Conservation (phyloP, 1,139 yeast genomes). For the Taphrina deformans region DNA sequence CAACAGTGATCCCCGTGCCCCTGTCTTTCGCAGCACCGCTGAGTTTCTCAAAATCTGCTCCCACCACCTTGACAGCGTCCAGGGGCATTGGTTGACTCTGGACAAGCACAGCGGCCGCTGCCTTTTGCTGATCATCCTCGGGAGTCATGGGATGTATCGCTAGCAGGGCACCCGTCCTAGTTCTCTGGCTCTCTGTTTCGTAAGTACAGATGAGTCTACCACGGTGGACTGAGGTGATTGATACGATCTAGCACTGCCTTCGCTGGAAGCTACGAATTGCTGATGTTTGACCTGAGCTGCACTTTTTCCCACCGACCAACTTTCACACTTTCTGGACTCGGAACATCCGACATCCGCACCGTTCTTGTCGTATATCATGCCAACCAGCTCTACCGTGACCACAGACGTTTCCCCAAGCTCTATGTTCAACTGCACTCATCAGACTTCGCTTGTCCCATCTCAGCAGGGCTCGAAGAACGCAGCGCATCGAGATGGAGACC, state of each 20-base stretch:
- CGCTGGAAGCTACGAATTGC: no score
- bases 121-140: constrained; percentile 41
- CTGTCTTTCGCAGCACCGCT: constrained; percentile 52
- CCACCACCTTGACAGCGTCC: constrained; percentile 71
- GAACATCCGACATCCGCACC: neutral
- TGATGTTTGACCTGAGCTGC: neutral
- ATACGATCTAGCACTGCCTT: no score
- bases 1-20: constrained; percentile 60
- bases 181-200: no score
- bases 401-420: no score
- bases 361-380: neutral
- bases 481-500: neutral
- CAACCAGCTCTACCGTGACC: no score
- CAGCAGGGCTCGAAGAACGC: no score
- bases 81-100: constrained; percentile 84
- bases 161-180: no score
- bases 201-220: no score
- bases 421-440: no score
- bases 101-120: constrained; percentile 85
- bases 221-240: no score
- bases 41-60: constrained; percentile 76
- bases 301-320: neutral
- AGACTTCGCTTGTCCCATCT: no score
- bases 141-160: neutral
- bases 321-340: neutral